Conservation (phyloP, 116 monocot species). For the Papilionanthe hybrid region DNA sequence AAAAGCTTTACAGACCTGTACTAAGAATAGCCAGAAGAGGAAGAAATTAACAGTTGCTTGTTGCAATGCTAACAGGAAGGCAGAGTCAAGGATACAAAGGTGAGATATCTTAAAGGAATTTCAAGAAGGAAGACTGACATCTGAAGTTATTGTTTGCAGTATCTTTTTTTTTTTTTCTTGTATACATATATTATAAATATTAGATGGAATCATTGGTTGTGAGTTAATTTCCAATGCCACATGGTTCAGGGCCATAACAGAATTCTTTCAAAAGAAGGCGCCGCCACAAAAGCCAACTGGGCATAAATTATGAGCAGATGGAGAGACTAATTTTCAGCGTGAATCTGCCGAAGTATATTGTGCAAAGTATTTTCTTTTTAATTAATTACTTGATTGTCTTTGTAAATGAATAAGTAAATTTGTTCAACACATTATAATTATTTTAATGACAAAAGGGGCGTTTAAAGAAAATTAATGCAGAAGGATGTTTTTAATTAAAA, state of each 20-base stretch:
- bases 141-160: not conserved
- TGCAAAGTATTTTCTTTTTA: not conserved
- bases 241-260: slow-evolving; percentile 10
- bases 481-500: too few species aligned
- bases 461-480: too few species aligned
- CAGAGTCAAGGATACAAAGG: slow-evolving; percentile 8
- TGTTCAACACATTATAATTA: not conserved
- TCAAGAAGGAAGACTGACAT: not conserved
- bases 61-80: slow-evolving; percentile 9
- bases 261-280: slow-evolving; percentile 9
- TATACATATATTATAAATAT: not conserved
- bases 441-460: too few species aligned
- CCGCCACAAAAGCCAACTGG: not conserved
- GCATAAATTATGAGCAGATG: slow-evolving; percentile 4
- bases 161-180: too few species aligned
- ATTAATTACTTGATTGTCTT: not conserved
- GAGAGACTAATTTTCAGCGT: not conserved
- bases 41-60: slow-evolving; percentile 8
- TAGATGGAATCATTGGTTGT: not conserved
- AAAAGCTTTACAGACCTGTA: slow-evolving; percentile 6
- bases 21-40: not conserved
- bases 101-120: slow-evolving; percentile 10
- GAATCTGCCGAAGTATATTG: not conserved
- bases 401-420: not conserved
- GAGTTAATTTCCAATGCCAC: slow-evolving; percentile 4